Evolutionary conservation across 257 asterid genomes (phyloP), one percentile per base, ranked within the genome.

Genomic region (Hygrophila difformis): DNA sequence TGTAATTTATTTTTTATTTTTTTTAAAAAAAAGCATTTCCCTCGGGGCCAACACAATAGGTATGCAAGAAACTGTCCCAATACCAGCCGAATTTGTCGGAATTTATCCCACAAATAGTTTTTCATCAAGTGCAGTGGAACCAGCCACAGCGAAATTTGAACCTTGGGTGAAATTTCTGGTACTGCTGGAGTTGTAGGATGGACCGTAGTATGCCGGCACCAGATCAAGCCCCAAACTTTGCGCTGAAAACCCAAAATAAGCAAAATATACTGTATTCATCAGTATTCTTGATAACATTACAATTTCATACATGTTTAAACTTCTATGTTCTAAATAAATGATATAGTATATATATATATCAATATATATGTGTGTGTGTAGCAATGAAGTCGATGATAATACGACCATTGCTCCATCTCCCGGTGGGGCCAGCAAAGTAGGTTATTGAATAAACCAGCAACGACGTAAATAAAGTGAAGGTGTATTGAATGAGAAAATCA

Each of bases 61-160:
- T 16, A 2, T 5, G 44, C 31, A 26, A 67, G 44, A 47, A 64
- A 42, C 18, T 56, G 36, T 20, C 55, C 8, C 8, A 59, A 55
- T 67, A 72, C 79, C 75, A 67, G 14, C 17, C 18, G 18, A 63
- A 9, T 9, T 68, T 70, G 18, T n/a, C 76, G 73, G 34, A 18
- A 52, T 8, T 57, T 21, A 49, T 6, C n/a, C n/a, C n/a, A n/a
- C 11, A 12, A 58, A 60, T 33, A 51, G 66, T 4, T 54, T 29
- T 7, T n/a, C 9, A 37, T 66, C 56, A 14, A 66, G 47, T 13
- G 64, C 64, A 22, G 73, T 60, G 16, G 73, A 60, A 35, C 72
- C 72, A 1, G 36, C 67, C 18, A 65, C 72, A 7, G 67, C 78
- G 16, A 65, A 65, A 28, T 65, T 59, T 56, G 54, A 61, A 9